Conservation (phyloP, 441 rosid species). For the Jatropha multifida region DNA sequence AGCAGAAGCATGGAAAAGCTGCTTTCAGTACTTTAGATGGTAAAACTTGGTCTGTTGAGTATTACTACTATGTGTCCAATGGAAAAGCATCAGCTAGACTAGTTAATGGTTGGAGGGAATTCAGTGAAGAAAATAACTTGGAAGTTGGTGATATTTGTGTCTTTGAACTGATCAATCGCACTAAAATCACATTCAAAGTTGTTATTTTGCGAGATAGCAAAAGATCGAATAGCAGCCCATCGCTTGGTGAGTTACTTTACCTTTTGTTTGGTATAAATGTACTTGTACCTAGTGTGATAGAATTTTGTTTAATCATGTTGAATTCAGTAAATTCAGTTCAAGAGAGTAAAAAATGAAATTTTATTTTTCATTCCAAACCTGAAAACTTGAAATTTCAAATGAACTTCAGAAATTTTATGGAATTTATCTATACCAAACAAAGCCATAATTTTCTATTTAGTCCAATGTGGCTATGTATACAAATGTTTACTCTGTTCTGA, state of each 20-base stretch:
- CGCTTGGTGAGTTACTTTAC: not conserved
- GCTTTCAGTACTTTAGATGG: not conserved
- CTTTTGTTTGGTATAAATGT: too few species aligned
- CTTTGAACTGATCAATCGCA: constrained; percentile 27
- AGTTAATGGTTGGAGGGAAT: constrained; percentile 16
- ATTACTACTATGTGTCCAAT: too few species aligned
- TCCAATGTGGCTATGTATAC: not conserved
- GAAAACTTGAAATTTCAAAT: not conserved
- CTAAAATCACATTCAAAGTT: not conserved
- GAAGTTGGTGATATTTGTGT: constrained; percentile 6
- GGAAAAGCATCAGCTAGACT: not conserved
- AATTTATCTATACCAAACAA: too few species aligned
- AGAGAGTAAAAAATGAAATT: too few species aligned
- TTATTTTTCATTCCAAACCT: too few species aligned
- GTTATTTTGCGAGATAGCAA: not conserved
- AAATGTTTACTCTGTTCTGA: not conserved
- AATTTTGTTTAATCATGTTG: too few species aligned
- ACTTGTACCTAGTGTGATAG: too few species aligned
- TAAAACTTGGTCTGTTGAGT: not conserved
- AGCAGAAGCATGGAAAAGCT: not conserved
- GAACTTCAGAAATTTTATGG: not conserved
- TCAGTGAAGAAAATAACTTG: constrained; percentile 17
- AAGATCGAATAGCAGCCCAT: not conserved
- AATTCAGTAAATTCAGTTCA: too few species aligned
- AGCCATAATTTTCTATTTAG: not conserved